Percentiles rank a stretch among this genome's conserved stretches.
Conservation (phyloP, 2,329 filamentous ascomycete species). For the Aspergillus ustus region DNA sequence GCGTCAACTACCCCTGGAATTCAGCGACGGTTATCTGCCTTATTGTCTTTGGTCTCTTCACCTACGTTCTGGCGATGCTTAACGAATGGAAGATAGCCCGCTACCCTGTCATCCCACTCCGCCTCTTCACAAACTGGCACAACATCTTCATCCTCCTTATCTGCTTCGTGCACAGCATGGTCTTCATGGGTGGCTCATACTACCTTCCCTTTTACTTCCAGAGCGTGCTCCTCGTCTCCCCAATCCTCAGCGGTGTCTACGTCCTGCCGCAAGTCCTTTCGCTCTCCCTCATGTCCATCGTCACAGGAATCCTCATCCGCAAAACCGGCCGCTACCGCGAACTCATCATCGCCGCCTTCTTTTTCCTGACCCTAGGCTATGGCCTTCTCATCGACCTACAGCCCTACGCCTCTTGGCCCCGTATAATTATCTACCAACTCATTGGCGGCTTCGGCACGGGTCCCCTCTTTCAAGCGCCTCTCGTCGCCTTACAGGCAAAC, state of each 20-base stretch:
- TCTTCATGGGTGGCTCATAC: slow-evolving; percentile 78
- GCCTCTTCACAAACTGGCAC: slow-evolving; percentile 68
- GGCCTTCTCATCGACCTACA: slow-evolving; percentile 66
- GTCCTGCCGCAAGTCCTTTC: slow-evolving; percentile 72
- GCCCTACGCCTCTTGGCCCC: slow-evolving; percentile 57
- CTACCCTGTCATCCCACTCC: slow-evolving; percentile 77
- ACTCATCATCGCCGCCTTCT: slow-evolving; percentile 63
- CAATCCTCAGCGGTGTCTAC: slow-evolving; percentile 75
- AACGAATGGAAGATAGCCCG: slow-evolving; percentile 75
- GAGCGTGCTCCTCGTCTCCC: slow-evolving; percentile 68
- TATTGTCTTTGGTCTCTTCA: slow-evolving; percentile 71
- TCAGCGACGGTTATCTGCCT: slow-evolving; percentile 77
- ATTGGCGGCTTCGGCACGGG: slow-evolving; percentile 65
- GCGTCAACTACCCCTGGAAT: slow-evolving; percentile 73
- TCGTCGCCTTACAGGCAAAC: slow-evolving; percentile 67
- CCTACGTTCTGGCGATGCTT: slow-evolving; percentile 68
- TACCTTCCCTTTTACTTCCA: slow-evolving; percentile 88
- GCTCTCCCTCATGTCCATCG: slow-evolving; percentile 66
- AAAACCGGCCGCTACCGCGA: slow-evolving; percentile 71
- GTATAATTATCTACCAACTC: slow-evolving; percentile 60
- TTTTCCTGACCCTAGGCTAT: slow-evolving; percentile 66
- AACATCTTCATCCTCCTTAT: slow-evolving; percentile 69
- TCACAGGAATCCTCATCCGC: slow-evolving; percentile 70
- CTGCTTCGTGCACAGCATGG: slow-evolving; percentile 74
- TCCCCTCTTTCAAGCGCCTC: slow-evolving; percentile 65